phyloP scores from a whole-genome alignment of 2,329 filamentous ascomycete genomes.

The Clonostachys rosea region DNA sequence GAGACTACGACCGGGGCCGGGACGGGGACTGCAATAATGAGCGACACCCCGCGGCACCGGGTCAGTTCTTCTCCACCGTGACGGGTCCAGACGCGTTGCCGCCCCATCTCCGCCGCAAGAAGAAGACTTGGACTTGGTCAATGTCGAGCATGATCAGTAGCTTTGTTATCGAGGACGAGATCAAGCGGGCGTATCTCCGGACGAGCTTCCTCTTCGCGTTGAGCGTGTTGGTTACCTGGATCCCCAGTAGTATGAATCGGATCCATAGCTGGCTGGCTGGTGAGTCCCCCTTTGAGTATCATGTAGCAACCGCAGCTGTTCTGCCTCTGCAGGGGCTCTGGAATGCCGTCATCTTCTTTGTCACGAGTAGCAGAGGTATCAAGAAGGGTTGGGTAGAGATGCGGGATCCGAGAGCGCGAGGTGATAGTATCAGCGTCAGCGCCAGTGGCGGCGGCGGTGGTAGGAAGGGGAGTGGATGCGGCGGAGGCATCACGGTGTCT shows the following conservation, averaged over 20 bases:
- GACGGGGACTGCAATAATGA: neutral
- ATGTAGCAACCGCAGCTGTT: constrained; percentile 66
- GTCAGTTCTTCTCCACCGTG: neutral
- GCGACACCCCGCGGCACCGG: too few relatives aligned
- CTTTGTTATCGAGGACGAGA: constrained; percentile 40
- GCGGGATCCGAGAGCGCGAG: neutral
- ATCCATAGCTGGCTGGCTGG: constrained; percentile 60
- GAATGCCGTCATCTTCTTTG: constrained; percentile 75
- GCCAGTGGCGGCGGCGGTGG: neutral
- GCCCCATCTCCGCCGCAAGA: constrained; percentile 9
- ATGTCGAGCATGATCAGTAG: constrained; percentile 10
- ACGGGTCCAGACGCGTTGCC: neutral
- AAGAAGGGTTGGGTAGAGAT: constrained; percentile 1
- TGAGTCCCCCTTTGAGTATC: constrained; percentile 56
- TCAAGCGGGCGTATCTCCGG: constrained; percentile 56
- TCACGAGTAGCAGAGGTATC: constrained; percentile 46
- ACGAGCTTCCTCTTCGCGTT: constrained; percentile 58
- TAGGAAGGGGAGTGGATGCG: neutral
- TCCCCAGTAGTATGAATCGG: constrained; percentile 67
- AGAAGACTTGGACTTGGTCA: neutral
- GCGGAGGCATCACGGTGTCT: neutral
- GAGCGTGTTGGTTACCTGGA: constrained; percentile 58
- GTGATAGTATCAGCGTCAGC: neutral
- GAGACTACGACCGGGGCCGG: neutral
- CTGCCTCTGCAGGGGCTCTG: constrained; percentile 76